phyloP scores from a whole-genome alignment of 1,139 yeast species.

The Debaryomycetaceae sp. region DNA sequence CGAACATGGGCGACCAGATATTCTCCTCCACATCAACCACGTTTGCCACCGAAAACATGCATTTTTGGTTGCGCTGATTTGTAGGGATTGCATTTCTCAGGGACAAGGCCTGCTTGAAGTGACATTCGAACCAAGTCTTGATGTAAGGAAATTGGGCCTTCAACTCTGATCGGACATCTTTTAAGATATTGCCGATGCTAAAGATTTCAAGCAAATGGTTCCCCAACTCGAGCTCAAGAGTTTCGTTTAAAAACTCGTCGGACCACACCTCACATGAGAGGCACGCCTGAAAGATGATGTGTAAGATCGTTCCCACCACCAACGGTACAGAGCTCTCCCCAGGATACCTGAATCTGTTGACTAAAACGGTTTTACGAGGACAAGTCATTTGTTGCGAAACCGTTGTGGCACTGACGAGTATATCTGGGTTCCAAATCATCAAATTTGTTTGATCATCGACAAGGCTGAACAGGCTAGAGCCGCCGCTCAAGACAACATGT shows the following conservation, averaged over 20 bases:
- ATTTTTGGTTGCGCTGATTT: conserved; percentile 26
- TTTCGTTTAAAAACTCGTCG: conserved; percentile 37
- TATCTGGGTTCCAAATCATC: conserved; percentile 79
- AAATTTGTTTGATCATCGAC: conserved; percentile 61
- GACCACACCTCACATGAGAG: conserved; percentile 42
- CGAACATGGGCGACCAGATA: conserved; percentile 87
- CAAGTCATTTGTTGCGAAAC: conserved; percentile 76
- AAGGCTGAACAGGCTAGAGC: conserved; percentile 16
- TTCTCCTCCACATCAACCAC: conserved; percentile 85
- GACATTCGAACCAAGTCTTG: conserved; percentile 57
- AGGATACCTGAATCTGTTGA: conserved; percentile 48
- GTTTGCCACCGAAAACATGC: conserved; percentile 52
- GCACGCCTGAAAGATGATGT: conserved; percentile 70
- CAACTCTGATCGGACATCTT: conserved; percentile 44
- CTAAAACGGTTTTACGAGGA: conserved; percentile 63
- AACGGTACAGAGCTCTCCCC: conserved; percentile 58
- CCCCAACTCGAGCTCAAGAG: conserved; percentile 43
- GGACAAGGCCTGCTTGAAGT: conserved; percentile 26
- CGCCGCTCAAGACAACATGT: conserved; percentile 51
- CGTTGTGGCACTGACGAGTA: conserved; percentile 73
- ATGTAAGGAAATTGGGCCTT: conserved; percentile 53
- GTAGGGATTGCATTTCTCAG: conserved; percentile 31
- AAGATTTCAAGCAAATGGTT: conserved; percentile 48
- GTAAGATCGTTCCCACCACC: conserved; percentile 75
- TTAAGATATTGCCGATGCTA: conserved; percentile 50